Evolutionary conservation across 1,284 basidiomycete species (phyloP).

Genomic region (Anthracocystis panici-leucophaei): DNA sequence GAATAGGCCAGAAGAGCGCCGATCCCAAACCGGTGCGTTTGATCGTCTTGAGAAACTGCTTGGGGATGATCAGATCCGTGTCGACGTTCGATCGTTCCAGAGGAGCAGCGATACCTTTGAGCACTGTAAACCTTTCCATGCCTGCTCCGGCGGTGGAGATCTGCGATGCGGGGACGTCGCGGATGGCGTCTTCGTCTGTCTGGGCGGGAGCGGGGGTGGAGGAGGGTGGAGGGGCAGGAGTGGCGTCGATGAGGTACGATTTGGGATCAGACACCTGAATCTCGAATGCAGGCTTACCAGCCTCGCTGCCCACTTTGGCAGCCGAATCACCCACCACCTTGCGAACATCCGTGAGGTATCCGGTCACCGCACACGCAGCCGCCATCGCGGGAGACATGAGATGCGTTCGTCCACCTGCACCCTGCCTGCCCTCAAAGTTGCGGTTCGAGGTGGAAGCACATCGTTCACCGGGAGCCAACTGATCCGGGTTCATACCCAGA

Average conservation of each 20-base stretch:
- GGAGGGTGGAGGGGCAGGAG: constrained; percentile 42
- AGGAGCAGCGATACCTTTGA: constrained; percentile 66
- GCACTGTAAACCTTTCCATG: constrained; percentile 63
- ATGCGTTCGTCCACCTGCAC: constrained; percentile 67
- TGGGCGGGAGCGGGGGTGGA: constrained; percentile 9
- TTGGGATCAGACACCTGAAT: constrained; percentile 61
- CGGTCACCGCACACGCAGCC: constrained; percentile 66
- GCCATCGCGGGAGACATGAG: constrained; percentile 69
- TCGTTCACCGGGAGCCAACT: constrained; percentile 67
- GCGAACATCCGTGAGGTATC: constrained; percentile 68
- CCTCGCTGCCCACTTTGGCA: constrained; percentile 52
- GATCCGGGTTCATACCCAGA: constrained; percentile 69
- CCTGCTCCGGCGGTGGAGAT: constrained; percentile 51
- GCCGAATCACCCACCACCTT: constrained; percentile 52
- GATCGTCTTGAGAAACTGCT: constrained; percentile 69
- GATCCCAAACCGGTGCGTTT: constrained; percentile 67
- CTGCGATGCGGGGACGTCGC: constrained; percentile 45
- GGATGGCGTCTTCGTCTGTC: constrained; percentile 58
- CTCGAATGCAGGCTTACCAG: constrained; percentile 53
- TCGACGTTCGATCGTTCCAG: constrained; percentile 67
- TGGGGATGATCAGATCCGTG: constrained; percentile 69
- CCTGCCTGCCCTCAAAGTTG: constrained; percentile 69
- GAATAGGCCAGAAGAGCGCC: constrained; percentile 64
- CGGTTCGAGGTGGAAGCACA: constrained; percentile 69
- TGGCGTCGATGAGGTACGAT: constrained; percentile 56